These are phyloP conservation scores for Asterochloris erici DNA, from an alignment of 139 green algal species.

Conservation along the genomic window DNA sequence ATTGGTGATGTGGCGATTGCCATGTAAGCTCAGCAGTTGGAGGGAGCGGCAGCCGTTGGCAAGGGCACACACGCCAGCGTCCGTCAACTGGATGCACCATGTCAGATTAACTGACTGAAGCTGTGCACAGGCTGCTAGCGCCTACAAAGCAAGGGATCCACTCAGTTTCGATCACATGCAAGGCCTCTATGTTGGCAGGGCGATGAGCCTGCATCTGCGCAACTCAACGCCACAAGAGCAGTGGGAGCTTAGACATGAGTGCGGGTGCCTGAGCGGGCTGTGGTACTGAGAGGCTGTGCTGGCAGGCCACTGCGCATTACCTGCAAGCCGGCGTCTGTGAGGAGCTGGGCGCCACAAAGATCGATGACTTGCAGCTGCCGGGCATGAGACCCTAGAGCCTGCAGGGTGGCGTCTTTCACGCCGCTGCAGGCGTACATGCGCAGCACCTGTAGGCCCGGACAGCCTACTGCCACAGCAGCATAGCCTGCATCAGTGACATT, in stretches of 20 bases:
- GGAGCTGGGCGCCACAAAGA: conserved; percentile 9
- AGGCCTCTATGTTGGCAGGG: background rate
- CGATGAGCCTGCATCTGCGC: too few relatives aligned
- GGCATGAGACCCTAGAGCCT: background rate
- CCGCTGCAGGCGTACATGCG: conserved; percentile 20
- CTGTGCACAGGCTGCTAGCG: conserved; percentile 3
- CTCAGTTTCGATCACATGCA: background rate
- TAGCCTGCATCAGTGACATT: conserved; percentile 11
- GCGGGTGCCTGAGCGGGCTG: too few relatives aligned
- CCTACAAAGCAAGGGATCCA: background rate
- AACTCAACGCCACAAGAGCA: too few relatives aligned
- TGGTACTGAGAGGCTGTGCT: too few relatives aligned
- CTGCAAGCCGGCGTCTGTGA: conserved; percentile 6
- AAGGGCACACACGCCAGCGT: conserved; percentile 7
- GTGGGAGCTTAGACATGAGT: too few relatives aligned
- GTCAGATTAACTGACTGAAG: conserved; percentile 18
- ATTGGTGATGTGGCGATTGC: conserved; percentile 23
- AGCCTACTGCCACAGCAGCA: background rate
- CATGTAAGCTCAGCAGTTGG: conserved; percentile 26
- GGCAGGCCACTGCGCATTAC: background rate
- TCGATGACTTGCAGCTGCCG: conserved; percentile 14
- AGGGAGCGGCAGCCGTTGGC: conserved; percentile 14
- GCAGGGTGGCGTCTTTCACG: conserved; percentile 6
- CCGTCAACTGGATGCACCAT: conserved; percentile 30
- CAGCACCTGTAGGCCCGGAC: conserved; percentile 14